Evolutionary conservation across 2,329 filamentous ascomycete species (phyloP).

Genomic region (Trichophyton benhamiae): DNA sequence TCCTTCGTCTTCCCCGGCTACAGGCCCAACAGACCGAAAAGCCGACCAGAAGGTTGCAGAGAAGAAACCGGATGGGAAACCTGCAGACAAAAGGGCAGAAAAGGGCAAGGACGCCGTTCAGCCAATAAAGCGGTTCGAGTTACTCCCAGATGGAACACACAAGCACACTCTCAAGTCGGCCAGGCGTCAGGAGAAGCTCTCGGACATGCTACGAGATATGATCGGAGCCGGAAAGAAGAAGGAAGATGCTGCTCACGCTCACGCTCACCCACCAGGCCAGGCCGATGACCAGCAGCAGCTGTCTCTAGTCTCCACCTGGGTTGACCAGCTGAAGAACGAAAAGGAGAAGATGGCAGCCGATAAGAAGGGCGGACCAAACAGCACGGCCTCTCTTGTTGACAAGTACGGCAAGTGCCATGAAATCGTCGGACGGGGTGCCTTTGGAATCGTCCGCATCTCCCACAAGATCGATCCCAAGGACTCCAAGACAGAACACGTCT

Average conservation of each 20-base stretch:
- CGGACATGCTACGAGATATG: slow-evolving; percentile 78
- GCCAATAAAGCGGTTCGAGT: slow-evolving; percentile 42
- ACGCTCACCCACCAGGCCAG: slow-evolving; percentile 9
- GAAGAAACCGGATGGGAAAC: slow-evolving; percentile 22
- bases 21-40: background rate
- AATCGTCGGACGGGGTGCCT: slow-evolving; percentile 87
- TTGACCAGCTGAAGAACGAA: slow-evolving; percentile 81
- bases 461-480: slow-evolving; percentile 85
- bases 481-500: slow-evolving; percentile 68
- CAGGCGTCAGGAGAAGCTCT: slow-evolving; percentile 85
- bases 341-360: slow-evolving; percentile 64
- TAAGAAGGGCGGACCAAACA: slow-evolving; percentile 62
- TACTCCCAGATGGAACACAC: slow-evolving; percentile 56
- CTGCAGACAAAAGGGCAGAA: slow-evolving; percentile 21
- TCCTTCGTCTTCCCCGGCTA: background rate
- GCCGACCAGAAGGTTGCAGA: slow-evolving; percentile 12
- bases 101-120: slow-evolving; percentile 18
- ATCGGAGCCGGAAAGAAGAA: slow-evolving; percentile 72
- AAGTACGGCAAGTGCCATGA: slow-evolving; percentile 99
- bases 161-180: slow-evolving; percentile 81
- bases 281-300: slow-evolving; percentile 62
- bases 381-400: slow-evolving; percentile 70
- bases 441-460: slow-evolving; percentile 93
- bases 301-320: slow-evolving; percentile 90
- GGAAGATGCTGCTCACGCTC: slow-evolving; percentile 34